A percentile compares a stretch with the other conserved stretches of the same genome.
phyloP scores from a whole-genome alignment of 495 filamentous ascomycete species.

The Amphirosellinia nigrospora region DNA sequence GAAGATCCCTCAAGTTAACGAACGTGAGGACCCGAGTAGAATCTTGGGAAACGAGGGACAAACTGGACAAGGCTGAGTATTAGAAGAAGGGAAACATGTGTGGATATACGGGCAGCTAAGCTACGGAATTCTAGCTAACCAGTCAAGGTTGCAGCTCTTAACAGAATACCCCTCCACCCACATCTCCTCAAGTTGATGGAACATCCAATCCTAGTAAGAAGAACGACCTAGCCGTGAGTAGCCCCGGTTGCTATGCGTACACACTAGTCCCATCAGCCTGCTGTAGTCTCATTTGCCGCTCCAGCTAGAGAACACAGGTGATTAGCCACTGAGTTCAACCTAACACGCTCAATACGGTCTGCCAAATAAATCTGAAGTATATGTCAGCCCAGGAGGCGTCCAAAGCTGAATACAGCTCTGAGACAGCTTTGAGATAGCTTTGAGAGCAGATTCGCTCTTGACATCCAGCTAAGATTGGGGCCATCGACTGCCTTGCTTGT shows the following conservation, averaged over 20 bases:
- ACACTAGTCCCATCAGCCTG: constrained; percentile 16
- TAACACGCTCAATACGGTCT: background rate
- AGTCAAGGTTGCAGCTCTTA: constrained; percentile 20
- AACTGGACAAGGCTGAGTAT: constrained; percentile 23
- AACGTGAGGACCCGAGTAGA: background rate
- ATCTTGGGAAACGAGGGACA: constrained; percentile 19
- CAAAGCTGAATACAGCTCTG: background rate
- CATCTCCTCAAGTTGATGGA: constrained; percentile 5
- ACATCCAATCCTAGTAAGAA: constrained; percentile 22
- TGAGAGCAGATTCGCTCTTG: background rate
- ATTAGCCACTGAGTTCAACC: background rate
- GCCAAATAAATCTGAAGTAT: background rate
- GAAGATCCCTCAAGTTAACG: constrained; percentile 4
- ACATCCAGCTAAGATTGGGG: background rate
- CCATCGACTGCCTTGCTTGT: constrained; percentile 8
- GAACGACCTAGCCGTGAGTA: constrained; percentile 2
- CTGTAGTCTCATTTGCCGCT: background rate
- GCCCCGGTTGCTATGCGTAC: constrained; percentile 15
- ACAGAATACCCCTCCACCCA: constrained; percentile 13
- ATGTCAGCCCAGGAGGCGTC: background rate
- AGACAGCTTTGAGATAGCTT: no score
- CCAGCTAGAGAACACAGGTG: background rate
- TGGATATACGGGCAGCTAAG: constrained; percentile 9
- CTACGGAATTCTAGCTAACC: constrained; percentile 10
- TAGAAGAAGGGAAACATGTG: constrained; percentile 6